Evolutionary conservation across 139 green algal species (phyloP), one percentile per base, ranked within the genome.

Genomic region (Axilococcus clingmanii): DNA sequence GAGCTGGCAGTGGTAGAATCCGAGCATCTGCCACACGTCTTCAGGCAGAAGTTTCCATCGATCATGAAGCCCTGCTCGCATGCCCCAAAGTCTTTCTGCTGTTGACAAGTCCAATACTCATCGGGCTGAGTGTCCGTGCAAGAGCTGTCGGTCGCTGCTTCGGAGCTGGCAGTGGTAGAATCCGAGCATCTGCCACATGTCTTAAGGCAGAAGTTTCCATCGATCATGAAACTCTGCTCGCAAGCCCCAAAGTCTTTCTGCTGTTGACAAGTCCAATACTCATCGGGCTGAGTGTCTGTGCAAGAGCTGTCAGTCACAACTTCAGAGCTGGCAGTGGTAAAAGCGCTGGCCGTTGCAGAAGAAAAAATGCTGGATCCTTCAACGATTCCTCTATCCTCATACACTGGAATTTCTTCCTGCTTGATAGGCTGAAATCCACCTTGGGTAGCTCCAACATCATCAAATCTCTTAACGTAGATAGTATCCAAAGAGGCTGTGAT

Each of bases 221-320:
- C 5, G 2, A 55, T 23, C 4, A 74, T 65, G 24, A 46, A 74
- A 22, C 28, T 8, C 2, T 55, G 19, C 4, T 29, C 2, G 46
- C 70, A 78, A 48, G 72, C 68, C 49, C 69, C 69, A 34, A 55
- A 74, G 15, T 52, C 52, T 29, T 68, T 42, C 44, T 78, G 69
- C 52, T 71, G 58, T 40, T 56, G 7, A 47, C 66, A 74, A 48
- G 59, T 45, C 17, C 17, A 20, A 11, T 28, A 27, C 11, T 32
- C 51, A 15, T 25, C 17, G 6, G 61, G 61, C 3, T 50, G 7
- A 20, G n/a, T 36, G 34, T 69, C 61, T 27, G 16, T 23, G 42
- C 60, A 69, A 24, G 6, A 11, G 6, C 20, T 22, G 34, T 36
- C 15, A 55, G 24, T 29, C 35, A 23, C 14, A 23, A 9, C 22